Evolutionary conservation across 306 rosid genomes (phyloP).

Genomic region (Quercus alba): DNA sequence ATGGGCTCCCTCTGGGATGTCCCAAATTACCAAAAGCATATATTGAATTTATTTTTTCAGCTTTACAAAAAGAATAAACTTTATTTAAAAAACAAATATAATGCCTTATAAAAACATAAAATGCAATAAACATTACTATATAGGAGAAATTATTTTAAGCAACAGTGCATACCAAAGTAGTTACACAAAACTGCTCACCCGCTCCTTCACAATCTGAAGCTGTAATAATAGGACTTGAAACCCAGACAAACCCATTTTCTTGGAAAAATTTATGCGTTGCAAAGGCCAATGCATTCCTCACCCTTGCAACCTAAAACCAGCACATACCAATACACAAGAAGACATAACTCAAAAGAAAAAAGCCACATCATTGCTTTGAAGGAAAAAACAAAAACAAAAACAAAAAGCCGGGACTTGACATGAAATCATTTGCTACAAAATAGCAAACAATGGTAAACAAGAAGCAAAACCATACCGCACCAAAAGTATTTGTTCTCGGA

Average conservation of each 20-base stretch:
- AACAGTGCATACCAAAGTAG: constrained; percentile 73
- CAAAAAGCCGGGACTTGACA: background rate
- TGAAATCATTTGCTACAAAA: constrained; percentile 9
- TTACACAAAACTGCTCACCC: constrained; percentile 96
- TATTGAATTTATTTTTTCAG: background rate
- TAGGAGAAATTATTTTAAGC: constrained; percentile 18
- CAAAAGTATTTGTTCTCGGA: constrained; percentile 90
- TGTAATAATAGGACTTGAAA: constrained; percentile 90
- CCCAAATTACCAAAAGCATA: too few species aligned
- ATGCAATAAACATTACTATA: constrained; percentile 15
- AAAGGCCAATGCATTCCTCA: constrained; percentile 84
- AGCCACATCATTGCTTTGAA: background rate
- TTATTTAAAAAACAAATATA: background rate
- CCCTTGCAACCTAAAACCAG: constrained; percentile 78
- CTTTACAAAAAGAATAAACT: background rate
- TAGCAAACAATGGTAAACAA: constrained; percentile 8
- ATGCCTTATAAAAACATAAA: background rate
- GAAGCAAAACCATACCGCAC: constrained; percentile 70
- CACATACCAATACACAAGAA: constrained; percentile 13
- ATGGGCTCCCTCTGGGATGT: too few species aligned
- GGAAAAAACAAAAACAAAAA: background rate
- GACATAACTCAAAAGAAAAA: background rate
- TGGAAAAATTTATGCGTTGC: constrained; percentile 95
- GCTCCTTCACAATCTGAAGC: constrained; percentile 99
- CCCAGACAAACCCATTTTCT: constrained; percentile 92